These are phyloP conservation scores for Moesziomyces parantarcticus DNA, from an alignment of 1,284 basidiomycete species.

Conservation along the genomic window DNA sequence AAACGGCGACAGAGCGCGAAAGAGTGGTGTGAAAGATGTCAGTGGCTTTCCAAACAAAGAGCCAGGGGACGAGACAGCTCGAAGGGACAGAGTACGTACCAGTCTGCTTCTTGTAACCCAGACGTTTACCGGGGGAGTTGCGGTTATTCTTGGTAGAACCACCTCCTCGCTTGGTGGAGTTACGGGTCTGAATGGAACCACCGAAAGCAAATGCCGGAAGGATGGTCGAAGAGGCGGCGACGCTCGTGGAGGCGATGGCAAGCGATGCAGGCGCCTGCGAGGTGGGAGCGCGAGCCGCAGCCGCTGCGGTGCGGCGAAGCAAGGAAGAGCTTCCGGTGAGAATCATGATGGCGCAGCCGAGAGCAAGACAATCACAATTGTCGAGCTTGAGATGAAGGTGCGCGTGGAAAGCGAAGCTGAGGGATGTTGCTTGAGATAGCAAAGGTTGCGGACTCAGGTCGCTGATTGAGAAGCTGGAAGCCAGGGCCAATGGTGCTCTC, in stretches of 20 bases:
- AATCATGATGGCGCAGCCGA: constrained; percentile 11
- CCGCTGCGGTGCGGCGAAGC: constrained; percentile 31
- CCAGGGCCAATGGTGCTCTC: not conserved
- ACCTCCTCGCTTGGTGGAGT: constrained; percentile 67
- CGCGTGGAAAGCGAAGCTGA: too few species aligned
- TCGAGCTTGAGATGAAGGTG: too few species aligned
- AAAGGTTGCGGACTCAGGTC: not conserved
- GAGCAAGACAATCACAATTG: not conserved
- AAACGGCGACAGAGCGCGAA: not conserved
- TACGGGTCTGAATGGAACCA: constrained; percentile 64
- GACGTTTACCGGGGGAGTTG: constrained; percentile 65
- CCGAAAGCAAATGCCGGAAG: constrained; percentile 61
- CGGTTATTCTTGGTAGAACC: constrained; percentile 67
- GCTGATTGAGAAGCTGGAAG: not conserved
- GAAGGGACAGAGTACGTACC: constrained; percentile 14
- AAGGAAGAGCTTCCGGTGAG: constrained; percentile 22
- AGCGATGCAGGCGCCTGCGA: constrained; percentile 48
- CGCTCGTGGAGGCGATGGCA: constrained; percentile 45
- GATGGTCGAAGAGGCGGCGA: constrained; percentile 9
- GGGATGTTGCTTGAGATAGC: too few species aligned
- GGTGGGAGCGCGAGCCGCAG: constrained; percentile 19
- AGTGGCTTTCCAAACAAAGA: too few species aligned
- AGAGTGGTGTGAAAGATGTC: not conserved
- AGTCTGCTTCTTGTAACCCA: constrained; percentile 65
- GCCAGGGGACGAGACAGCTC: too few species aligned